phyloP scores from a whole-genome alignment of 495 filamentous ascomycete species.

The Aspergillus diversus region DNA sequence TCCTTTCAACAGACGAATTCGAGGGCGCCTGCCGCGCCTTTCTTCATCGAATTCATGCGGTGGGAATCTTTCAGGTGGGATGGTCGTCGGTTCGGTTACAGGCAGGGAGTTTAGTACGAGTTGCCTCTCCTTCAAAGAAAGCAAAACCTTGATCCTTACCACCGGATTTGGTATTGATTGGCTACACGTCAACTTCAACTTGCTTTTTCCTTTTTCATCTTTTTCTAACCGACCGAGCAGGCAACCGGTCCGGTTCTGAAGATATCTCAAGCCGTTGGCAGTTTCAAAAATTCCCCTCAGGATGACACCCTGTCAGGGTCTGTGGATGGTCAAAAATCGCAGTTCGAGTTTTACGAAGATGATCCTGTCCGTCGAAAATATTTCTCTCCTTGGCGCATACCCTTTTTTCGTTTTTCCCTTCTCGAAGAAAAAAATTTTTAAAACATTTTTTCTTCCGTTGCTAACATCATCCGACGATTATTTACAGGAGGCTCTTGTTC shows the following conservation, averaged over 20 bases:
- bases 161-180: constrained; percentile 6
- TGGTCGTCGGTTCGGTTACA: constrained; percentile 38
- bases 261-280: constrained; percentile 37
- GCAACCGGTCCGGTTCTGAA: constrained; percentile 37
- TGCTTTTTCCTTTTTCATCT: constrained; percentile 22
- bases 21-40: constrained; percentile 61
- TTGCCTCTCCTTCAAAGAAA: constrained; percentile 1
- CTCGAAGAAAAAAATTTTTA: background rate
- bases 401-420: background rate
- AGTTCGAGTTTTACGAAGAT: constrained; percentile 33
- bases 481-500: constrained; percentile 48
- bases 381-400: background rate
- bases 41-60: constrained; percentile 51
- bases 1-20: constrained; percentile 62
- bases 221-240: constrained; percentile 26
- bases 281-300: constrained; percentile 1
- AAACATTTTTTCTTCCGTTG: background rate
- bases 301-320: constrained; percentile 8
- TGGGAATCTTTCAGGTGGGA: constrained; percentile 21
- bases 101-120: constrained; percentile 26
- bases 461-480: constrained; percentile 28
- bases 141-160: background rate
- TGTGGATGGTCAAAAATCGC: constrained; percentile 24
- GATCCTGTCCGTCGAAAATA: constrained; percentile 38
- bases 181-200: constrained; percentile 5